phyloP scores from a whole-genome alignment of 176 grass and related monocot genomes.

The Musa acuminata region DNA sequence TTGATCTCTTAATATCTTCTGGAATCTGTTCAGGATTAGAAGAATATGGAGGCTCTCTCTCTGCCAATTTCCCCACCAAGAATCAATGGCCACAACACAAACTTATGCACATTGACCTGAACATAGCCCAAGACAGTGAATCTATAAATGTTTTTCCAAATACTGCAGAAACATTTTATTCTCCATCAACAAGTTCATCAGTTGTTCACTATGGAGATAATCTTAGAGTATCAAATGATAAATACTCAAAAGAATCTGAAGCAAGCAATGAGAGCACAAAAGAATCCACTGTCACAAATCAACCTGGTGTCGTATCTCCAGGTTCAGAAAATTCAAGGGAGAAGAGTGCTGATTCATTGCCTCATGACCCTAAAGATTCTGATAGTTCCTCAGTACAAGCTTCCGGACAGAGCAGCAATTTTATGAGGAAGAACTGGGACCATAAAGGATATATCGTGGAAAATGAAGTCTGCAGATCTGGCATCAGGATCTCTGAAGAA shows the following conservation, averaged over 20 bases:
- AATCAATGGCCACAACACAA: slow-evolving; percentile 29
- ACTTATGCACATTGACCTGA: slow-evolving; percentile 58
- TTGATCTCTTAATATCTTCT: background rate
- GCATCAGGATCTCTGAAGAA: background rate
- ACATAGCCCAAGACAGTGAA: slow-evolving; percentile 66
- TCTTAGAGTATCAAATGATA: slow-evolving; percentile 28
- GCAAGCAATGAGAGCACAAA: slow-evolving; percentile 43
- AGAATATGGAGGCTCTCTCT: slow-evolving; percentile 29
- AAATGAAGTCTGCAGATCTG: background rate
- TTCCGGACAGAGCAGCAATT: slow-evolving; percentile 16
- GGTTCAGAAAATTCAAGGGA: slow-evolving; percentile 23
- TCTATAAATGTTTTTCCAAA: slow-evolving; percentile 7
- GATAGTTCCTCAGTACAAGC: slow-evolving; percentile 6
- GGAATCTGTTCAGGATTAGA: slow-evolving; percentile 27
- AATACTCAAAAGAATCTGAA: slow-evolving; percentile 13
- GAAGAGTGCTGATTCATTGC: slow-evolving; percentile 14
- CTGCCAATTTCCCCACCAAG: slow-evolving; percentile 23
- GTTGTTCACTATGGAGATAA: slow-evolving; percentile 19
- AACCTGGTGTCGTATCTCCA: slow-evolving; percentile 17
- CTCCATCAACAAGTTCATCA: slow-evolving; percentile 26
- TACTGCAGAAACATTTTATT: slow-evolving; percentile 17
- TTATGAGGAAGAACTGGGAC: background rate
- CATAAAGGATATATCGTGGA: background rate
- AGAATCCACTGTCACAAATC: slow-evolving; percentile 38
- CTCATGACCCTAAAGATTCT: slow-evolving; percentile 17